phyloP scores from a whole-genome alignment of 495 filamentous ascomycete species.

The Tetracladium setigerum region DNA sequence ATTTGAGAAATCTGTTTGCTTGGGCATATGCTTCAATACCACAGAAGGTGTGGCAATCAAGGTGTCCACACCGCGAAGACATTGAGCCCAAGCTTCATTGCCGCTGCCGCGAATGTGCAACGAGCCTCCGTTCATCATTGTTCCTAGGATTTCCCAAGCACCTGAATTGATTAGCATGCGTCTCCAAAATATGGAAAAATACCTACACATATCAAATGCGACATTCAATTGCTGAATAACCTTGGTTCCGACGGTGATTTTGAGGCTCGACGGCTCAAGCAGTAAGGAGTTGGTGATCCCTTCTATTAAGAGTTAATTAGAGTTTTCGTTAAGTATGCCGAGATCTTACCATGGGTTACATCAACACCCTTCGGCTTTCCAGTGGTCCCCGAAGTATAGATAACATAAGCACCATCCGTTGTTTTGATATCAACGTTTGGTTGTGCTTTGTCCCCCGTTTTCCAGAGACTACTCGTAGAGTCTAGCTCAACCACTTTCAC shows the following conservation, averaged over 20 bases:
- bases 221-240: constrained; percentile 31
- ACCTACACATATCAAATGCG: constrained; percentile 34
- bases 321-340: too few species aligned
- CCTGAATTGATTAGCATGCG: constrained; percentile 17
- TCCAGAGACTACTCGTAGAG: neutral
- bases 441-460: constrained; percentile 10
- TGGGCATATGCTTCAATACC: constrained; percentile 15
- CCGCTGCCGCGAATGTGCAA: constrained; percentile 23
- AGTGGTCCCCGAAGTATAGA: constrained; percentile 36
- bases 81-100: constrained; percentile 16
- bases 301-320: too few species aligned
- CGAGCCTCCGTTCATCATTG: constrained; percentile 31
- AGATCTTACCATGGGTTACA: constrained; percentile 28
- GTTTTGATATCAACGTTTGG: constrained; percentile 16
- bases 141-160: constrained; percentile 32
- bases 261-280: constrained; percentile 25
- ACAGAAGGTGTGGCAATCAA: constrained; percentile 32
- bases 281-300: constrained; percentile 27
- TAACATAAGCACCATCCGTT: constrained; percentile 31
- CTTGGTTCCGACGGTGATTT: constrained; percentile 27
- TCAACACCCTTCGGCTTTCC: constrained; percentile 35
- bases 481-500: neutral
- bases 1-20: constrained; percentile 25
- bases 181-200: neutral
- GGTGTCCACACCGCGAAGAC: constrained; percentile 21